Conservation (phyloP, 1,139 yeast genomes). For the Yamadazyma dushanensis region DNA sequence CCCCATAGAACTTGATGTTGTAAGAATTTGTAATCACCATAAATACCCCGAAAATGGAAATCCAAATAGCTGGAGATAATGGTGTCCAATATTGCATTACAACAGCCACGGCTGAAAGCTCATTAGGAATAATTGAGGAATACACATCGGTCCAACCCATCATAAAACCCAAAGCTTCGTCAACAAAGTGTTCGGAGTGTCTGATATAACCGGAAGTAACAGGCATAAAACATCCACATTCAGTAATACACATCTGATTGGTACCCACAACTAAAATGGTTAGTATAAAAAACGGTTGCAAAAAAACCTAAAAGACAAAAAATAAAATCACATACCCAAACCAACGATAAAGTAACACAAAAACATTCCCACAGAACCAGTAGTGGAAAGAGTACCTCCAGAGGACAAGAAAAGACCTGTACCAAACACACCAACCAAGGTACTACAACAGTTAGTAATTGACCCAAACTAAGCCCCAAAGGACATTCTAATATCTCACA, state of each 20-base stretch:
- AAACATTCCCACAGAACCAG: conserved; percentile 66
- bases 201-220: conserved; percentile 60
- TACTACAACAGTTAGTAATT: conserved; percentile 14
- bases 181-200: conserved; percentile 57
- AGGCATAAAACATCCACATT: conserved; percentile 59
- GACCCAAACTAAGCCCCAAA: not conserved
- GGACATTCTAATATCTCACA: not conserved
- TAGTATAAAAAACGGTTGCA: conserved; percentile 1
- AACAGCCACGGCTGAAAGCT: conserved; percentile 43
- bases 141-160: conserved; percentile 62
- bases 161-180: conserved; percentile 61
- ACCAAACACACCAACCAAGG: conserved; percentile 44
- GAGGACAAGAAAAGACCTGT: conserved; percentile 63
- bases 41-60: conserved; percentile 37
- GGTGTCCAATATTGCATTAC: conserved; percentile 40
- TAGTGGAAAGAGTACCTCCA: conserved; percentile 61
- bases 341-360: conserved; percentile 49
- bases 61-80: conserved; percentile 43
- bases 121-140: conserved; percentile 40
- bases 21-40: conserved; percentile 39
- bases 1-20: conserved; percentile 47
- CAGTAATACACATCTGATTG: conserved; percentile 60
- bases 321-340: conserved; percentile 12
- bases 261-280: conserved; percentile 37
- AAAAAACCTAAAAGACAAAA: too few relatives aligned